These are phyloP conservation scores for Rostrohypoxylon terebratum DNA, from an alignment of 495 filamentous ascomycete species.

Conservation along the genomic window DNA sequence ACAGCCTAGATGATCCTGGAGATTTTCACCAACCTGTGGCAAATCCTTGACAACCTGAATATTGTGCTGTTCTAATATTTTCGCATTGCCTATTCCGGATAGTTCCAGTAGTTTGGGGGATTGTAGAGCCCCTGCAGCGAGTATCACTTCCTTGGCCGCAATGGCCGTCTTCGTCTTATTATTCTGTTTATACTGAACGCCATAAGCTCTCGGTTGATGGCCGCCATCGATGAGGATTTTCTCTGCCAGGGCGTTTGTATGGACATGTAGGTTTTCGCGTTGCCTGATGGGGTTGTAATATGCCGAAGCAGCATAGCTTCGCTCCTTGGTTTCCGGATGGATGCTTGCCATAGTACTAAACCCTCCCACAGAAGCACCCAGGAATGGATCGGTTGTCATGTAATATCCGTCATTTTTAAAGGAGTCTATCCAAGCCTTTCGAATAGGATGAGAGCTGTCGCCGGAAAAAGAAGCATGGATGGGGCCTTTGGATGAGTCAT, in stretches of 20 bases:
- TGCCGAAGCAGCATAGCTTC: conserved; percentile 47
- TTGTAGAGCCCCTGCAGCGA: conserved; percentile 66
- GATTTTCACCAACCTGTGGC: conserved; percentile 66
- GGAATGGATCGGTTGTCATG: conserved; percentile 28
- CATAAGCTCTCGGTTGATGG: conserved; percentile 36
- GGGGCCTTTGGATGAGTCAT: conserved; percentile 20
- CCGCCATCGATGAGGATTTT: conserved; percentile 57
- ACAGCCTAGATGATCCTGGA: conserved; percentile 64
- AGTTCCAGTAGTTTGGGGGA: conserved; percentile 69
- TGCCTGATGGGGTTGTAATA: conserved; percentile 48
- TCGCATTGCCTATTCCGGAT: conserved; percentile 64
- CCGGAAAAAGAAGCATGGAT: conserved; percentile 36
- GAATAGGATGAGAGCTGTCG: conserved; percentile 22
- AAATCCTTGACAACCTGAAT: conserved; percentile 62
- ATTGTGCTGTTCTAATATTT: conserved; percentile 54
- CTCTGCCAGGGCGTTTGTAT: conserved; percentile 55
- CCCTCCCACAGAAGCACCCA: conserved; percentile 10
- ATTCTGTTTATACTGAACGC: conserved; percentile 57
- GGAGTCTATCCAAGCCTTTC: conserved; percentile 47
- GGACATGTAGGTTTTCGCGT: conserved; percentile 55
- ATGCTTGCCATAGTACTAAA: conserved; percentile 41
- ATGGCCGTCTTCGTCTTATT: conserved; percentile 47
- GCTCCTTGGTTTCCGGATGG: conserved; percentile 49
- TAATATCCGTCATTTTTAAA: conserved; percentile 39
- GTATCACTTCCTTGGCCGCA: conserved; percentile 65